phyloP scores from a whole-genome alignment of 805 yeast genomes.

The Blastobotrys mokoenaii region DNA sequence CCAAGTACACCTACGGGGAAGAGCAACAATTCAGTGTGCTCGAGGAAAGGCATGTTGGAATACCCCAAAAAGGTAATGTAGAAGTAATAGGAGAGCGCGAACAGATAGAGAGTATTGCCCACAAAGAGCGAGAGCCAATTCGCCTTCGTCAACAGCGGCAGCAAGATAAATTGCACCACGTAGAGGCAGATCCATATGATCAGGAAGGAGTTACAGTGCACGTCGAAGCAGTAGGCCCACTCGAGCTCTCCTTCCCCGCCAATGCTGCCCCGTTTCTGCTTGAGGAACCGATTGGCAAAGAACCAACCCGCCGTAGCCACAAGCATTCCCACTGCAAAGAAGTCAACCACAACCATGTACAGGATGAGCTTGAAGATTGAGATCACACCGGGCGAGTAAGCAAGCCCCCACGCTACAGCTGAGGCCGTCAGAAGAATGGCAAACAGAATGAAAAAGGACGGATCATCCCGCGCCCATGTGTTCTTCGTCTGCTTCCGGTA shows the following conservation, averaged over 20 bases:
- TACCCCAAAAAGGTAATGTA: constrained; percentile 85
- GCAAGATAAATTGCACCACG: constrained; percentile 60
- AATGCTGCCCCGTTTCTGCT: constrained; percentile 20
- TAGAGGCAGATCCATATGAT: constrained; percentile 71
- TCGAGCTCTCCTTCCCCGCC: constrained; percentile 47
- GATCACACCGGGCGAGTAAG: constrained; percentile 56
- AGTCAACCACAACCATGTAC: constrained; percentile 81
- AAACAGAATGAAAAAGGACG: constrained; percentile 71
- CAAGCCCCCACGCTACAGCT: constrained; percentile 86
- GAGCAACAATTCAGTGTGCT: constrained; percentile 51
- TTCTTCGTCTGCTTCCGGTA: constrained; percentile 74
- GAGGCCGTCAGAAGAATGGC: constrained; percentile 58
- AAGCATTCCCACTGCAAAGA: constrained; percentile 58
- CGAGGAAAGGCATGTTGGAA: constrained; percentile 61
- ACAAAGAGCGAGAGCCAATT: constrained; percentile 60
- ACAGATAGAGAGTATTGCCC: constrained; percentile 73
- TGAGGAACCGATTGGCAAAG: constrained; percentile 55
- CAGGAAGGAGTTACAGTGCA: constrained; percentile 85
- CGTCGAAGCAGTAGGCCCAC: constrained; percentile 93
- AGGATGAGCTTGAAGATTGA: constrained; percentile 59
- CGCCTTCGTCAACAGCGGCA: constrained; percentile 61
- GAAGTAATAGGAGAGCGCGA: constrained; percentile 66
- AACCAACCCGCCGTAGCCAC: constrained; percentile 71
- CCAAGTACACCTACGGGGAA: constrained; percentile 57
- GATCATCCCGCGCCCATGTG: constrained; percentile 87